phyloP scores from a whole-genome alignment of 805 yeast genomes.

The Starmerella stigmatis region DNA sequence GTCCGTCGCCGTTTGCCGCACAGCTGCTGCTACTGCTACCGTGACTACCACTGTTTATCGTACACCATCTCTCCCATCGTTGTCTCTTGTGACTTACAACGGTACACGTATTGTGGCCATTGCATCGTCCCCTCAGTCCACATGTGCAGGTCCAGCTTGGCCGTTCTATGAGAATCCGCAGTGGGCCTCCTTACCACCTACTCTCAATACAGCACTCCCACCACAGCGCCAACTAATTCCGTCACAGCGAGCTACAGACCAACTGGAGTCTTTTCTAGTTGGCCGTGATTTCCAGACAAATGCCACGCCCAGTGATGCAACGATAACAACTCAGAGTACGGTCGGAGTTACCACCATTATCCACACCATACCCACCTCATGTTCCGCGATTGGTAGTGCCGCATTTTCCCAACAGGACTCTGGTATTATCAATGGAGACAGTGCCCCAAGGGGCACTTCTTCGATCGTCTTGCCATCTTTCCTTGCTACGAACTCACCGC shows the following conservation, averaged over 20 bases:
- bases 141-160: constrained; percentile 9
- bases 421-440: neutral
- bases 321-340: no score
- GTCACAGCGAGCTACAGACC: neutral
- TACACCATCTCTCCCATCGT: neutral
- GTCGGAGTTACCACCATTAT: no score
- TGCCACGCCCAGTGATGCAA: no score
- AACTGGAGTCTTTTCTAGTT: neutral
- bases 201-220: neutral
- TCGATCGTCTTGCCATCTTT: no score
- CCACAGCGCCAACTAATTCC: constrained; percentile 5
- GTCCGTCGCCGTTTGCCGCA: no score
- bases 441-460: no score
- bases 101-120: neutral
- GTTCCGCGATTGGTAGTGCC: neutral
- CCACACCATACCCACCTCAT: no score
- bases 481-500: no score
- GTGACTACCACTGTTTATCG: neutral
- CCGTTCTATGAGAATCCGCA: constrained; percentile 7
- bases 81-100: neutral
- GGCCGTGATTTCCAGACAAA: neutral
- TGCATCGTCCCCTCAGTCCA: neutral
- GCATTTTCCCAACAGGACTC: neutral
- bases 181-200: neutral
- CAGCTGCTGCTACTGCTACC: neutral